Conservation (phyloP, 1,284 basidiomycete genomes). For the Volvariella volvacea region DNA sequence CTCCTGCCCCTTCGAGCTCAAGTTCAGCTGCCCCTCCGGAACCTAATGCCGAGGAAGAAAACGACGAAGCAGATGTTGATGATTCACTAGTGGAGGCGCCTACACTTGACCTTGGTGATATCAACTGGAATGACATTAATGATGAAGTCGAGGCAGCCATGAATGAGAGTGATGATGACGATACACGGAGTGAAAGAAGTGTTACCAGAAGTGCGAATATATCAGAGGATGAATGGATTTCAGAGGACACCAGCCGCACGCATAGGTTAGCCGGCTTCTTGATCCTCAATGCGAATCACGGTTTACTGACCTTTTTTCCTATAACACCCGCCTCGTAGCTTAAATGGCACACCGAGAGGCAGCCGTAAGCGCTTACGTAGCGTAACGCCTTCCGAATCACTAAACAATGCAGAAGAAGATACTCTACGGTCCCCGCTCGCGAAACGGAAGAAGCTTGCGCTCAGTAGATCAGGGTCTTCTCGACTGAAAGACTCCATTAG, state of each 20-base stretch:
- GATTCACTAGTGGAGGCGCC: slow-evolving; percentile 11
- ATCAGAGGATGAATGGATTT: slow-evolving; percentile 45
- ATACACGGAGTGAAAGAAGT: slow-evolving; percentile 25
- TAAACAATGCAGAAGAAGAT: slow-evolving; percentile 24
- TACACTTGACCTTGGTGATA: slow-evolving; percentile 41
- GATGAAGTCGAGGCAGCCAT: slow-evolving; percentile 85
- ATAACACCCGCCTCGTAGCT: slow-evolving; percentile 19
- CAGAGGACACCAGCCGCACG: slow-evolving; percentile 35
- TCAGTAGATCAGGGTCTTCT: slow-evolving; percentile 56
- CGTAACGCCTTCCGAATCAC: slow-evolving; percentile 55
- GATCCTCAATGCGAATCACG: neutral
- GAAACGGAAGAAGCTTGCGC: slow-evolving; percentile 68
- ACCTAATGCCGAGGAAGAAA: slow-evolving; percentile 56
- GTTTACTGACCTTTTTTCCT: slow-evolving; percentile 1
- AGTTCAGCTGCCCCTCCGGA: slow-evolving; percentile 58
- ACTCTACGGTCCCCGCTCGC: slow-evolving; percentile 60
- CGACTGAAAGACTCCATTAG: slow-evolving; percentile 61
- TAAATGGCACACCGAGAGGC: slow-evolving; percentile 36
- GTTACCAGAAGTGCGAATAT: slow-evolving; percentile 30
- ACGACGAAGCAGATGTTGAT: slow-evolving; percentile 40
- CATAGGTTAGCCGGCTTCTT: slow-evolving; percentile 30
- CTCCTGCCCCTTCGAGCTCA: slow-evolving; percentile 30
- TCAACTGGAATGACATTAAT: slow-evolving; percentile 77
- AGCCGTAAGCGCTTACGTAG: slow-evolving; percentile 68
- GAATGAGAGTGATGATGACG: slow-evolving; percentile 69